Base-by-base conservation (phyloP, 1,139 yeast species). In the Hemisphaericaspora lyxosophila region DNA sequence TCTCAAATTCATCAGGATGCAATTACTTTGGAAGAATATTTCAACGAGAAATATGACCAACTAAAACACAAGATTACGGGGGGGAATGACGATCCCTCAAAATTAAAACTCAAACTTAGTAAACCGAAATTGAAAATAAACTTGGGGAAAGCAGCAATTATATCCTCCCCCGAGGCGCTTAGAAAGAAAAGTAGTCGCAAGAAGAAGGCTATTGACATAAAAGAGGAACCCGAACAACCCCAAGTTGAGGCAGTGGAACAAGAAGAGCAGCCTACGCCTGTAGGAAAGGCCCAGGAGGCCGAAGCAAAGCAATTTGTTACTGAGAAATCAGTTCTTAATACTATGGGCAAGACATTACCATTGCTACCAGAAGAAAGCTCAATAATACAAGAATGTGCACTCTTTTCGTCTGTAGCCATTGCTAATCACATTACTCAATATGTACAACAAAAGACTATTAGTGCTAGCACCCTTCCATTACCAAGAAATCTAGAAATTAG, bases 1-100 rank as follows among this genome's bases (percentile, higher is more conserved):
- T 70, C 83, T 17, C 62, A 75, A 26, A 77, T 80, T 34, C 72
- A 73, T 48, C 78, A 75, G 47, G 84, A 81, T 55, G 76, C 86
- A 1, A 59, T 55, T 22, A 70, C 69, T 35, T 61, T 82, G 39
- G 59, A 60, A 34, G 57, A 56, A 11, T 51, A 54, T n/a, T 70
- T 70, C 39, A 56, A 57, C 14, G 60, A 56, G 36, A 61, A 60
- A 43, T 67, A 50, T 42, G 43, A 50, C 3, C 59, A 51, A 14
- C 51, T 70, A 33, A 57, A 53, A 32, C 34, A 45, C 1, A 54
- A 53, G 33, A 49, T 53, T 4, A 42, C 45, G 24, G 37, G 50
- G 42, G 15, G n/a, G 7, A 16, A 18, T 13, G 45, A 50, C 39
- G 49, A 53, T 22, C 57, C 59, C 34, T 45, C 60, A 34, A 64